Evolutionary conservation across 179 eudicot species (phyloP).

Genomic region (Corrigiola litoralis): DNA sequence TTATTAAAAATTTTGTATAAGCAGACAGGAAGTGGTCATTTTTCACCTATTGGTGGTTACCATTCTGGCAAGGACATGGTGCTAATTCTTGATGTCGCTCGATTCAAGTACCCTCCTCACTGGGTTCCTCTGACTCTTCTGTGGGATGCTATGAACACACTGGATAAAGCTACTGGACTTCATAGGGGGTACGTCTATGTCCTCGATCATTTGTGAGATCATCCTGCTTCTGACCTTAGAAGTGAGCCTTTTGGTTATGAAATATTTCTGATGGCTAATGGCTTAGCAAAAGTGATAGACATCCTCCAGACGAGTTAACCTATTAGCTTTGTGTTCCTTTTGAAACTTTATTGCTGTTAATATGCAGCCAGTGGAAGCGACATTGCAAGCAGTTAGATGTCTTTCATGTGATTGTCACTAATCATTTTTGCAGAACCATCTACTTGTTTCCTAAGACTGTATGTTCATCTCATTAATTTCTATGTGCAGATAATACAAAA

Average conservation of each 20-base stretch:
- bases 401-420: too few species aligned
- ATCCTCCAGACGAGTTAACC: not conserved
- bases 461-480: too few species aligned
- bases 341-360: not conserved
- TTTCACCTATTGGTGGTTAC: constrained; percentile 98
- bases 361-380: too few species aligned
- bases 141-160: constrained; percentile 95
- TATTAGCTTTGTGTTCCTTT: not conserved
- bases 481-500: too few species aligned
- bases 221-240: too few species aligned
- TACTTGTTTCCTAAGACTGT: too few species aligned
- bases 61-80: constrained; percentile 88
- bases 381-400: too few species aligned
- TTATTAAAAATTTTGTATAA: not conserved
- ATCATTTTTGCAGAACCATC: too few species aligned
- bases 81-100: constrained; percentile 91
- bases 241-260: too few species aligned
- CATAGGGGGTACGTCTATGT: constrained; percentile 59
- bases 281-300: not conserved
- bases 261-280: not conserved
- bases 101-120: constrained; percentile 99
- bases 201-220: not conserved
- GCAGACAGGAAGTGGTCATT: constrained; percentile 96
- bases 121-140: constrained; percentile 92
- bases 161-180: constrained; percentile 66